Evolutionary conservation across 495 filamentous ascomycete genomes (phyloP), one percentile per base, ranked within the genome.

Genomic region (Hypoxylon subgilvum): DNA sequence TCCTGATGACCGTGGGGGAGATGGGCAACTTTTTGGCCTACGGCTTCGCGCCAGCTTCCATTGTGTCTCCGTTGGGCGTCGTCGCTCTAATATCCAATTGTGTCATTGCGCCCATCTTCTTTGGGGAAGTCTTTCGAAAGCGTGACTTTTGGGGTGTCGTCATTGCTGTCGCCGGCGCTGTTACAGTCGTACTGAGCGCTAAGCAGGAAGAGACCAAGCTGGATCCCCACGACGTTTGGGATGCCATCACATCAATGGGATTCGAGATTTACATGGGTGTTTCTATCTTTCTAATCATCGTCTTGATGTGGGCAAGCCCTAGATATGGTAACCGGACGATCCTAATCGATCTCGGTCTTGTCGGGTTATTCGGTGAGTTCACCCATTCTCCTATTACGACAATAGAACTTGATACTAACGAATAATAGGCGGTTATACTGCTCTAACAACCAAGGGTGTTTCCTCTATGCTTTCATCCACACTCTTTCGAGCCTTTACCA

Each of bases 41-140:
- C 69, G 94, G 94, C 8, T 98, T 98, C 69, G 94, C 94, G n/a
- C 92, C 94, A 13, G 94, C 94, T 2, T 97, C 93, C 9, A 96
- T 98, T 56, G 94, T 98, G n/a, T 94, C 90, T 12, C 94, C 94
- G 1, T 77, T 98, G 10, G 94, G 94, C 7, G 94, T 98, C 16
- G 94, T 97, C 0, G 94, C 94, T 2, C 74, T 98, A 52, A 85
- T 98, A 18, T 96, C 92, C 39, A 98, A 98, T 71, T 97, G 94
- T 68, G 82, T 97, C 40, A 95, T 98, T 70, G 94, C 94, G 6
- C 94, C 94, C 21, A 84, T 92, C 63, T 80, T 98, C 75, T 83
- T 98, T 58, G 93, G 96, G 61, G 94, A 98, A 71, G 75, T 78
- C 38, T 95, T 97, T 62, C 86, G 94, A 18, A 76, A 74, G 52